Conservation (phyloP, 2,329 filamentous ascomycete species). For the Pseudogymnoascus sp. region DNA sequence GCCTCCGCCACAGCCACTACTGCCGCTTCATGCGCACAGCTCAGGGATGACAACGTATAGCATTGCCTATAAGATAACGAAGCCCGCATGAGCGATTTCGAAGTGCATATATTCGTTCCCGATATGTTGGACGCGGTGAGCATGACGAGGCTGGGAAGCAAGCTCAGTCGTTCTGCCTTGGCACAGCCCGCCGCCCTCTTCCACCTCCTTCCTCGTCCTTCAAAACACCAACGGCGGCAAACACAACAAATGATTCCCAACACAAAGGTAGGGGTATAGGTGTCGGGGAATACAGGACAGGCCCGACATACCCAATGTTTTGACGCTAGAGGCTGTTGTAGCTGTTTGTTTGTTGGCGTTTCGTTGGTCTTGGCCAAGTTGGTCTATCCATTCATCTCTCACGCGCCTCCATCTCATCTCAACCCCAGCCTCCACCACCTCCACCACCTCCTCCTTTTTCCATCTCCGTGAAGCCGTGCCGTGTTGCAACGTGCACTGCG, state of each 20-base stretch:
- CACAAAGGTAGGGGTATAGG: background rate
- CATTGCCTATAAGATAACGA: background rate
- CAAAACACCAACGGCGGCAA: background rate
- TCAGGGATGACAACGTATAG: background rate
- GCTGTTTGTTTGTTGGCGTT: background rate
- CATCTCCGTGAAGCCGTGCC: background rate
- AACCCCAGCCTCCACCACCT: background rate
- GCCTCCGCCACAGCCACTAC: background rate
- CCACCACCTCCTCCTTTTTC: background rate
- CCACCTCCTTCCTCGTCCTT: background rate
- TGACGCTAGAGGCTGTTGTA: background rate
- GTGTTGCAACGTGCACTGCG: background rate
- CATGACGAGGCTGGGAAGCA: slow-evolving; percentile 7
- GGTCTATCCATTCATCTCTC: background rate
- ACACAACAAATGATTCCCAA: background rate
- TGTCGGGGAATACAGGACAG: background rate
- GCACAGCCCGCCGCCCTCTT: background rate
- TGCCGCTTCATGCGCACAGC: background rate
- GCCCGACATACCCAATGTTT: background rate
- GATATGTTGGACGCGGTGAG: background rate
- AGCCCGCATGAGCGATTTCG: background rate
- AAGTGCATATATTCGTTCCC: slow-evolving; percentile 7
- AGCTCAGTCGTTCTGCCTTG: background rate
- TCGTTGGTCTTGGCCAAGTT: background rate
- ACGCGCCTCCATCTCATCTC: background rate